phyloP scores from a whole-genome alignment of 306 rosid species.

The Pyrus communis region DNA sequence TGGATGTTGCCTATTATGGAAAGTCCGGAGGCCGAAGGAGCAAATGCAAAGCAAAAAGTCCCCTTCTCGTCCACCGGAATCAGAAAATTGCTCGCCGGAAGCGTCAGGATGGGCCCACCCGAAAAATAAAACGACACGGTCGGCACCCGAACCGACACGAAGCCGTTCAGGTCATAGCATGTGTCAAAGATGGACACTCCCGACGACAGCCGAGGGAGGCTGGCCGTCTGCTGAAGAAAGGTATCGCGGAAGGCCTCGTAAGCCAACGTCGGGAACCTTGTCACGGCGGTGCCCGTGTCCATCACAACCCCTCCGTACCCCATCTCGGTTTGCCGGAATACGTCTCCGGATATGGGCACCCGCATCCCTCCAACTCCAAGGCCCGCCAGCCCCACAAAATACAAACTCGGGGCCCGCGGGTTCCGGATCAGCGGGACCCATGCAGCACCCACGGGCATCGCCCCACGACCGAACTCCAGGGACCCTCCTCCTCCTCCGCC shows the following conservation, averaged over 20 bases:
- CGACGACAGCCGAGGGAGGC: conserved; percentile 48
- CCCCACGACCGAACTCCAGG: conserved; percentile 63
- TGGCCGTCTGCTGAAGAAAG: conserved; percentile 50
- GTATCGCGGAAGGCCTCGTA: conserved; percentile 56
- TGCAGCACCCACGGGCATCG: conserved; percentile 68
- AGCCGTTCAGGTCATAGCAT: conserved; percentile 61
- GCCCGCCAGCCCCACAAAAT: conserved; percentile 63
- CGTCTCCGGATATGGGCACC: conserved; percentile 43
- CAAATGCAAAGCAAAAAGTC: conserved; percentile 77
- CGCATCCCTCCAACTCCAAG: conserved; percentile 75
- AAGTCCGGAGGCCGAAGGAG: conserved; percentile 41
- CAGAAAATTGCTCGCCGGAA: conserved; percentile 66
- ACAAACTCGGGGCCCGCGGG: conserved; percentile 61
- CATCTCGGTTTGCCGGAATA: conserved; percentile 34
- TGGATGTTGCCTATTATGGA: conserved; percentile 86
- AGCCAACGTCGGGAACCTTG: conserved; percentile 56
- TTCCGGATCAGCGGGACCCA: conserved; percentile 78
- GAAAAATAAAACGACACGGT: conserved; percentile 76
- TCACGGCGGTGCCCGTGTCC: conserved; percentile 95
- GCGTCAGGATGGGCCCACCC: conserved; percentile 69
- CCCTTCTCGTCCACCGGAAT: conserved; percentile 68
- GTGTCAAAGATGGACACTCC: conserved; percentile 76
- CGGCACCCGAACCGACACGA: conserved; percentile 77
- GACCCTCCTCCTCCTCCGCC: conserved; percentile 25
- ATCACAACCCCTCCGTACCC: conserved; percentile 79